Base-by-base conservation (phyloP, 2,329 filamentous ascomycete species). In the Fusarium sp. region DNA sequence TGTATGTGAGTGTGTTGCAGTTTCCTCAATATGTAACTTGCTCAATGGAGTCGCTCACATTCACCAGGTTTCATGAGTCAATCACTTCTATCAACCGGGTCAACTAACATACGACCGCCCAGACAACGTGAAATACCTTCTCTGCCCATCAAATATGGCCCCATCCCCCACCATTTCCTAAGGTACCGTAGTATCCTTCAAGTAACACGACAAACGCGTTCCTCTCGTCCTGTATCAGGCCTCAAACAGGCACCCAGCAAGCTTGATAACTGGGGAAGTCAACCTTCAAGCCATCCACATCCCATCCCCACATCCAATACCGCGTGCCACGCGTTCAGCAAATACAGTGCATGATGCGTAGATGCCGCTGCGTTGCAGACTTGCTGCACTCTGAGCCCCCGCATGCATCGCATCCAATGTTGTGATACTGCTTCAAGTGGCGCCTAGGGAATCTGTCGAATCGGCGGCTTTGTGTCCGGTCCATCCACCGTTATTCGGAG, bases 301-400 rank as follows among this genome's bases (percentile, higher is more conserved):
- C 15, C 15, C 13, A 33, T 52, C 40, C 8, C 50, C 60, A 69
- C 56, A 66, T 50, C 60, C 39, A 63, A 58, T 56, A 46, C 60
- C 14, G 59, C 54, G 43, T 68, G 59, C 64, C 65, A 68, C 65
- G 65, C 65, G 65, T 67, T 66, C 65, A 61, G 41, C 43, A 55
- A 49, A 57, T 60, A 67, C 64, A 61, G 64, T 65, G 64, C 60
- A 69, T 66, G 51, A 57, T 62, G 41, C 45, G 42, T 41, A 37
- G 48, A 46, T 31, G 36, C 27, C 20, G 39, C 43, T 47, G 48
- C 35, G 54, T 47, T 56, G 39, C 46, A 33, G 47, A 25, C 25
- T 25, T 25, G 25, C 25, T 21, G 7, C n/a, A 21, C 33, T 37
- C 18, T 21, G 25, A 40, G 25, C 37, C 18, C 21, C 21, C 17